A percentile compares a stretch with the other conserved stretches of the same genome.
phyloP scores from a whole-genome alignment of 768 basidiomycete species.

The Suillus cothurnatus region DNA sequence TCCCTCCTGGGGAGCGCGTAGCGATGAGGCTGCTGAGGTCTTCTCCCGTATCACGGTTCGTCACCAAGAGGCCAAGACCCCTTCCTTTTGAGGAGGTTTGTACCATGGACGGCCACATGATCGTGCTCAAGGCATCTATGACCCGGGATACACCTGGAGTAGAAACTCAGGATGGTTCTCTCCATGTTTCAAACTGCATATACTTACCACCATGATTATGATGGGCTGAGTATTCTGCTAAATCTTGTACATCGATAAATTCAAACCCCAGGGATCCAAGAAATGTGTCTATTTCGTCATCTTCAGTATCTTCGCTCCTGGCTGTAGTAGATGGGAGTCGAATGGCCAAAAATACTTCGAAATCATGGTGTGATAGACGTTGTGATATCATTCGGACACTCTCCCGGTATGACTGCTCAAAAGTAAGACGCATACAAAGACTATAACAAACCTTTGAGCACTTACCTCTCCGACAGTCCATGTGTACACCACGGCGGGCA shows the following conservation, averaged over 20 bases:
- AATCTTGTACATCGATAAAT: constrained; percentile 54
- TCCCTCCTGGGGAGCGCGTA: constrained; percentile 19
- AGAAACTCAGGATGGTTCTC: not conserved
- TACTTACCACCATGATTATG: constrained; percentile 22
- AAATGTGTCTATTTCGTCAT: constrained; percentile 55
- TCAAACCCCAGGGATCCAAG: constrained; percentile 75
- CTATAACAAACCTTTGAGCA: constrained; percentile 4
- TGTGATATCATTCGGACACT: constrained; percentile 52
- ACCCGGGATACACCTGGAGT: constrained; percentile 62
- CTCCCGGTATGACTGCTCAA: constrained; percentile 56
- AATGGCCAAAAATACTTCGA: constrained; percentile 75
- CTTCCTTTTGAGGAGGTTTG: constrained; percentile 23
- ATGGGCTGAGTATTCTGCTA: constrained; percentile 5
- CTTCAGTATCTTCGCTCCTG: constrained; percentile 49
- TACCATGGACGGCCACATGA: constrained; percentile 87
- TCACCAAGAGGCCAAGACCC: not conserved
- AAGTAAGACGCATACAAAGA: not conserved
- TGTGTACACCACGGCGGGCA: constrained; percentile 75
- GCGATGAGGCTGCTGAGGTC: constrained; percentile 11
- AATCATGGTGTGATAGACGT: constrained; percentile 52
- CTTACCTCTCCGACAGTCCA: constrained; percentile 71
- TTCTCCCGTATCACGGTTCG: not conserved
- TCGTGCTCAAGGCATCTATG: constrained; percentile 77
- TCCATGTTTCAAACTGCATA: not conserved
- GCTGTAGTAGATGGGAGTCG: constrained; percentile 42